Evolutionary conservation across 768 basidiomycete species (phyloP).

Genomic region (Xerocomus potaroensis): DNA sequence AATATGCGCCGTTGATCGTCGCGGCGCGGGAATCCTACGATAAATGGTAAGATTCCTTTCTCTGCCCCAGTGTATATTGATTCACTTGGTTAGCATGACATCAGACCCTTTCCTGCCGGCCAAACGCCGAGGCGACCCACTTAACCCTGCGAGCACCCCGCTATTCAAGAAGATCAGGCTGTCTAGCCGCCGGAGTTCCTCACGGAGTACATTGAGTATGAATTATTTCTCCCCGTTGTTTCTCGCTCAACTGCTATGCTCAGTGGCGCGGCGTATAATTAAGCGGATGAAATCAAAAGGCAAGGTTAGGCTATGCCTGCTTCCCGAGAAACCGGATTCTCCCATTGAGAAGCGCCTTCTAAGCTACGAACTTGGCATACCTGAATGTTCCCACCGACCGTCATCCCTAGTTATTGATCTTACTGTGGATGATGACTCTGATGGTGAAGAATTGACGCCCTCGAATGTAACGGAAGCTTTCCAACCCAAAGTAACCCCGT

Average conservation of each 20-base stretch:
- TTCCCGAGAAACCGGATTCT: constrained; percentile 12
- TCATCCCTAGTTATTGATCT: constrained; percentile 20
- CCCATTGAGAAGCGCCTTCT: constrained; percentile 17
- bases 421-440: constrained; percentile 10
- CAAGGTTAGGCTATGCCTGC: constrained; percentile 20
- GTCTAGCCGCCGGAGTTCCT: constrained; percentile 14
- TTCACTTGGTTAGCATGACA: constrained; percentile 8
- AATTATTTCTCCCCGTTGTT: neutral
- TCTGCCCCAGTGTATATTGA: constrained; percentile 4
- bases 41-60: constrained; percentile 16
- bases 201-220: constrained; percentile 21
- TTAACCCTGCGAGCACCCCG: constrained; percentile 5
- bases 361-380: constrained; percentile 6
- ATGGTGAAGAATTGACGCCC: neutral
- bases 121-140: constrained; percentile 11
- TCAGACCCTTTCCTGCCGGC: constrained; percentile 6
- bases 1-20: constrained; percentile 36
- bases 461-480: constrained; percentile 1
- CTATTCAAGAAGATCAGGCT: constrained; percentile 19
- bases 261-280: constrained; percentile 27
- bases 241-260: constrained; percentile 5
- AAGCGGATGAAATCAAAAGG: constrained; percentile 26
- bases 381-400: neutral
- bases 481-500: too few relatives aligned
- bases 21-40: constrained; percentile 29